Percentiles rank a stretch among this genome's conserved stretches.
phyloP scores from a whole-genome alignment of 805 yeast genomes.

The Cyberlindnera euphorbiae region DNA sequence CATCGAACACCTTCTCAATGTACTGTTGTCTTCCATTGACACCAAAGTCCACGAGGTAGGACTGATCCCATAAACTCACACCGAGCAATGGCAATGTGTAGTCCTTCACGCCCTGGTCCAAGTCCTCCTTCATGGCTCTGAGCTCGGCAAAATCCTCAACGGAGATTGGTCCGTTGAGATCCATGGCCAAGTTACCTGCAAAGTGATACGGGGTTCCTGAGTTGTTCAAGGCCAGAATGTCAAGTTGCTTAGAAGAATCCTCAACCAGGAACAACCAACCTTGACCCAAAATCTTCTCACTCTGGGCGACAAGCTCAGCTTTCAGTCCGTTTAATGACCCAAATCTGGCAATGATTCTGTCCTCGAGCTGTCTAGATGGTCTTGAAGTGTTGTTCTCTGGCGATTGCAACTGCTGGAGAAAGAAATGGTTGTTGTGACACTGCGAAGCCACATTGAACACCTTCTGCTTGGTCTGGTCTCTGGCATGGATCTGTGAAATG shows the following conservation, averaged over 20 bases:
- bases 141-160: constrained; percentile 48
- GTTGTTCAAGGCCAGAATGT: constrained; percentile 53
- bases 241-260: constrained; percentile 51
- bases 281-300: constrained; percentile 40
- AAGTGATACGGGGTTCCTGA: constrained; percentile 76
- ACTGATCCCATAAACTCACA: constrained; percentile 83
- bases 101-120: constrained; percentile 42
- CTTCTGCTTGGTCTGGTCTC: constrained; percentile 58
- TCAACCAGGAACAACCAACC: constrained; percentile 80
- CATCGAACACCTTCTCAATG: constrained; percentile 68
- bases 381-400: constrained; percentile 22
- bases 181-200: constrained; percentile 65
- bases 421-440: constrained; percentile 88
- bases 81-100: constrained; percentile 71
- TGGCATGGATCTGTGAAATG: constrained; percentile 60
- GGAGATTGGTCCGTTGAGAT: constrained; percentile 68
- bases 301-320: constrained; percentile 10
- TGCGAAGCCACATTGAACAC: constrained; percentile 88
- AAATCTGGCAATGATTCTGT: constrained; percentile 33
- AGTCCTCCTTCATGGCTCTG: constrained; percentile 37
- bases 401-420: constrained; percentile 55
- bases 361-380: constrained; percentile 33
- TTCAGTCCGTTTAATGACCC: constrained; percentile 27
- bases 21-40: constrained; percentile 65
- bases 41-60: constrained; percentile 85